Evolutionary conservation across 2,329 filamentous ascomycete genomes (phyloP).

Genomic region (Graphilbum fragrans): DNA sequence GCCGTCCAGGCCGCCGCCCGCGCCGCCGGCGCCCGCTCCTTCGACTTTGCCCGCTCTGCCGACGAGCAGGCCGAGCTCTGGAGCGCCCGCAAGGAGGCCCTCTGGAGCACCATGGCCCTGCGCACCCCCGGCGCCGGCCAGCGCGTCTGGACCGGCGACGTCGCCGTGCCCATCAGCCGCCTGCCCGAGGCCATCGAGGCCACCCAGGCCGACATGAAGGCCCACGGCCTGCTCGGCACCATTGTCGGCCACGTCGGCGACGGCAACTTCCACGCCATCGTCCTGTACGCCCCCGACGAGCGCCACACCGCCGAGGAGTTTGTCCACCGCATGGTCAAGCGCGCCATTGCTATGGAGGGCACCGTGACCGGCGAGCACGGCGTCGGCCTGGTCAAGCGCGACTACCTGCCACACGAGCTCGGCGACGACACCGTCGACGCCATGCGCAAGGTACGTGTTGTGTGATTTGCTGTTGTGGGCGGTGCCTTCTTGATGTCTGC

Average conservation of each 20-base stretch:
- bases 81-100: conserved; percentile 71
- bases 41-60: conserved; percentile 62
- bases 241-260: conserved; percentile 64
- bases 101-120: conserved; percentile 68
- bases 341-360: conserved; percentile 73
- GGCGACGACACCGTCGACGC: conserved; percentile 63
- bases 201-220: conserved; percentile 56
- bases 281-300: conserved; percentile 54
- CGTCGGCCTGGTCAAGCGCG: conserved; percentile 72
- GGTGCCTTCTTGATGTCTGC: conserved; percentile 3
- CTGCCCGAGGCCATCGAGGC: conserved; percentile 67
- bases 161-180: conserved; percentile 68
- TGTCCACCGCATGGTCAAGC: conserved; percentile 76
- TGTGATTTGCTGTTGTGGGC: neutral
- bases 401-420: conserved; percentile 70
- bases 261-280: conserved; percentile 53
- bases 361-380: conserved; percentile 81
- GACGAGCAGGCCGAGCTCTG: conserved; percentile 65
- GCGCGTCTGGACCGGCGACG: conserved; percentile 75
- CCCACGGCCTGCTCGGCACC: conserved; percentile 59
- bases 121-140: conserved; percentile 48
- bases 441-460: conserved; percentile 58
- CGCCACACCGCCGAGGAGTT: conserved; percentile 54
- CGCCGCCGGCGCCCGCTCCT: conserved; percentile 49
- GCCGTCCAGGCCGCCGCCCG: conserved; percentile 54